Percentiles rank a stretch among this genome's conserved stretches.
These are phyloP conservation scores for Ustilago nuda DNA, from an alignment of 1,284 basidiomycete genomes.

Conservation along the genomic window DNA sequence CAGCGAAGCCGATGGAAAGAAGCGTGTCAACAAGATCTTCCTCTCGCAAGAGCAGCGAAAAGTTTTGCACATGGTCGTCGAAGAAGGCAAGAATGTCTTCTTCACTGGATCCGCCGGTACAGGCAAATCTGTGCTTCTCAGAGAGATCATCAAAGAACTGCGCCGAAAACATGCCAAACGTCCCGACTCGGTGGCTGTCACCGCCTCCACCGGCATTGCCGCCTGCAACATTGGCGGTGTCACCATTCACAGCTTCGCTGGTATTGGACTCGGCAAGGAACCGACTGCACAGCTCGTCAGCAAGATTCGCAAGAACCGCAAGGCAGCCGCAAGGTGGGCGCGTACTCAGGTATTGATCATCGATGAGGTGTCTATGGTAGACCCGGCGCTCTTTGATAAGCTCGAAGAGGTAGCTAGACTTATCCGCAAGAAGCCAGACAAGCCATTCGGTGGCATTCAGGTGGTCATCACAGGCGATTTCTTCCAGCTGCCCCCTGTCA, in stretches of 20 bases:
- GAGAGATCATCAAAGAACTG: constrained; percentile 82
- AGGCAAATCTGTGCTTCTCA: constrained; percentile 92
- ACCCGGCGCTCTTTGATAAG: constrained; percentile 91
- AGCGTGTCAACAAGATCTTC: constrained; percentile 55
- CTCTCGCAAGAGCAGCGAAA: constrained; percentile 62
- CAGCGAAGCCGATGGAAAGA: constrained; percentile 7
- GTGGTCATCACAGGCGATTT: constrained; percentile 94
- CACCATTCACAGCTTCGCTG: constrained; percentile 91
- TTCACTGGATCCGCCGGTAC: constrained; percentile 96
- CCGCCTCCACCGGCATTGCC: constrained; percentile 90
- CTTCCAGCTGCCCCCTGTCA: constrained; percentile 94
- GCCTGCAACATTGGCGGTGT: constrained; percentile 91
- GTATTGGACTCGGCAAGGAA: constrained; percentile 86
- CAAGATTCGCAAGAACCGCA: constrained; percentile 80
- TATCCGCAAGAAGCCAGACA: constrained; percentile 74
- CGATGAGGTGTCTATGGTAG: constrained; percentile 97
- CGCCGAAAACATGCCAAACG: constrained; percentile 72
- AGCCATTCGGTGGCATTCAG: constrained; percentile 93
- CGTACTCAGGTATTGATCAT: constrained; percentile 86
- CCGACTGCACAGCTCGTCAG: constrained; percentile 74
- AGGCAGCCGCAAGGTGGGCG: constrained; percentile 77
- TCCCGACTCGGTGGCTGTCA: constrained; percentile 80
- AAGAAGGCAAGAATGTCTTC: constrained; percentile 78
- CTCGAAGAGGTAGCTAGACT: constrained; percentile 78
- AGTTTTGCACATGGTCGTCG: constrained; percentile 63